These are phyloP conservation scores for Trichophyton schoenleinii DNA, from an alignment of 2,329 filamentous ascomycete genomes.

Conservation along the genomic window DNA sequence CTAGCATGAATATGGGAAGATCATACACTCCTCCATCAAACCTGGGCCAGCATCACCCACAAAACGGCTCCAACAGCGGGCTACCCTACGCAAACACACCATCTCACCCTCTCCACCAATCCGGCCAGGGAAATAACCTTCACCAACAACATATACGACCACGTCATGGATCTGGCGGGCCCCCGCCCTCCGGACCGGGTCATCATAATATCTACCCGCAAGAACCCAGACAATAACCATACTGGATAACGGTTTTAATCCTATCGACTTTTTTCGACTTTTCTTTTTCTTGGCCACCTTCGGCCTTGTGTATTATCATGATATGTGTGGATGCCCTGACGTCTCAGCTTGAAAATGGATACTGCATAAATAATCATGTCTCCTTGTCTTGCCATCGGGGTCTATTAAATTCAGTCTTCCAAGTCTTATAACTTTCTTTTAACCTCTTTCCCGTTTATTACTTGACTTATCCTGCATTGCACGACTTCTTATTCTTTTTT, in stretches of 20 bases:
- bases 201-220: conserved; percentile 8
- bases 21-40: conserved; percentile 30
- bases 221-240: conserved; percentile 7
- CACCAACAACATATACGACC: conserved; percentile 5
- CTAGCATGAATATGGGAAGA: conserved; percentile 18
- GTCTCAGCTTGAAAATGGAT: background rate
- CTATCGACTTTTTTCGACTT: background rate
- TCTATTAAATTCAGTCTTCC: background rate
- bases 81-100: background rate
- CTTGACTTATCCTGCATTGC: background rate
- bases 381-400: background rate
- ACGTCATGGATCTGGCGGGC: conserved; percentile 3
- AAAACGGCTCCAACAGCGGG: conserved; percentile 4
- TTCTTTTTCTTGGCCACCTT: background rate
- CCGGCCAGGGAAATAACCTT: background rate
- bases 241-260: background rate
- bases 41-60: conserved; percentile 18
- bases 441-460: background rate
- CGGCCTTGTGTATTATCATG: background rate
- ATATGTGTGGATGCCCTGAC: background rate
- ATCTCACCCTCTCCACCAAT: background rate
- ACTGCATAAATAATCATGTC: background rate
- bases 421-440: background rate
- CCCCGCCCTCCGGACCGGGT: background rate
- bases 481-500: background rate